Base-by-base conservation (phyloP, 768 basidiomycete species). In the Tephrocybe sp. region DNA sequence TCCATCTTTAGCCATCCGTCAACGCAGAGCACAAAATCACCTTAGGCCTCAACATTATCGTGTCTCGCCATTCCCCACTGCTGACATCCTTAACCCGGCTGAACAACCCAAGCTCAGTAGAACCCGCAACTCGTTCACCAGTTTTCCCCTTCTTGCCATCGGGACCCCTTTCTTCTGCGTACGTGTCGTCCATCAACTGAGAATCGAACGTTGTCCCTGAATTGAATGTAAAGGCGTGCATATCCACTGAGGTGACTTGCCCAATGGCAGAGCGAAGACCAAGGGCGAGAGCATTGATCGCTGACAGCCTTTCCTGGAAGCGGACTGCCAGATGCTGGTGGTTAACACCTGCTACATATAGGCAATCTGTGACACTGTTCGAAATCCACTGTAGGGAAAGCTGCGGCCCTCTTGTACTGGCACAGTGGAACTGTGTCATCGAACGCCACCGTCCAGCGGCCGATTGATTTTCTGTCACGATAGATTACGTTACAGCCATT, bases 31-130 rank as follows among this genome's bases (percentile, higher is more conserved):
- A 50, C 19, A 62, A 38, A 21, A 60, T 46, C 5, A 60, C 49
- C 49, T 62, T 62, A 13, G 58, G 52, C 50, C 58, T 62, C 44
- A 56, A 44, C 47, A 62, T 42, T 4, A 60, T 37, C 27, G 28
- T 43, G 8, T 26, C 36, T 5, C 40, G 19, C 13, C 39, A 16
- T n/a, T 28, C 22, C 2, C 37, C 49, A 13, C 22, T 19, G 26
- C 22, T 19, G 26, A 24, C 25, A 13, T 18, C n/a, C 27, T 47
- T 49, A 34, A 28, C 25, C 21, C 26, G 24, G 21, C 40, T 51
- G 25, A 21, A 7, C 35, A 62, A 52, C 9, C 60, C 60, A n/a
- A 62, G 45, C 25, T 62, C 58, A 7, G 60, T 62, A 26, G 58
- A 54, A 15, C 58, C 56, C 3, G 54, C 56, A 27, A 62, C 55